Base-by-base conservation (phyloP, 2,329 filamentous ascomycete species). In the Tolypocladium nubicola region DNA sequence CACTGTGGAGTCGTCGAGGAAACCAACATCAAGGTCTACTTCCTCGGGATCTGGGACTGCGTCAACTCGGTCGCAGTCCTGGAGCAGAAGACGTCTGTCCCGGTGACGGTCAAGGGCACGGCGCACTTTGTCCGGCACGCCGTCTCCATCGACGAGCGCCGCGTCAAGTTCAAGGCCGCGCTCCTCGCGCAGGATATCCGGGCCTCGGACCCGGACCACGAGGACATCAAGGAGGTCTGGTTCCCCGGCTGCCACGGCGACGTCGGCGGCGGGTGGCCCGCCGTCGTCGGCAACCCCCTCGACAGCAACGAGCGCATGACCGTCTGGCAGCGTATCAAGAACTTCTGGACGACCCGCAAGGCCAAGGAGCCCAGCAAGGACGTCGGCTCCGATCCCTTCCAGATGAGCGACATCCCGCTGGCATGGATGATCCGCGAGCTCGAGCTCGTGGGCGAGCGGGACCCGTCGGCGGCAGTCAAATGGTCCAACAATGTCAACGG, bases 11-110 rank as follows among this genome's bases (percentile, higher is more conserved):
- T 10, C 2, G 2, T 19, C 1, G 58, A 61, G 7, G 63, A 68
- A 45, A 64, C 67, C 21, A 73, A 75, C 50, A 76, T 79, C 54
- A 75, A 75, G 50, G 73, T 81, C 8, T 76, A 78, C 64, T 81
- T 82, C 65, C 75, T 82, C n/a, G 79, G 79, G 1, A 71, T 81
- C 47, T 82, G 78, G 70, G 79, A 82, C 61, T 79, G 75, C 58
- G 79, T 82, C 47, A 79, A 78, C 63, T 78, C 75, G 3, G 77
- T 81, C 9, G 70, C 74, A 8, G 70, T 75, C 16, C 59, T 76
- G 33, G 73, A 75, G 58, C 65, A 63, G 0, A 74, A 68, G 56
- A 67, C 71, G 30, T 70, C 67, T n/a, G 65, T 71, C 33, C 75
- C 74, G 5, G 68, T 71, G 1, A 67, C 71, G 0, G 70, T 73